Conservation (phyloP, 805 yeast species). For the Schizosaccharomyces japonicus region DNA sequence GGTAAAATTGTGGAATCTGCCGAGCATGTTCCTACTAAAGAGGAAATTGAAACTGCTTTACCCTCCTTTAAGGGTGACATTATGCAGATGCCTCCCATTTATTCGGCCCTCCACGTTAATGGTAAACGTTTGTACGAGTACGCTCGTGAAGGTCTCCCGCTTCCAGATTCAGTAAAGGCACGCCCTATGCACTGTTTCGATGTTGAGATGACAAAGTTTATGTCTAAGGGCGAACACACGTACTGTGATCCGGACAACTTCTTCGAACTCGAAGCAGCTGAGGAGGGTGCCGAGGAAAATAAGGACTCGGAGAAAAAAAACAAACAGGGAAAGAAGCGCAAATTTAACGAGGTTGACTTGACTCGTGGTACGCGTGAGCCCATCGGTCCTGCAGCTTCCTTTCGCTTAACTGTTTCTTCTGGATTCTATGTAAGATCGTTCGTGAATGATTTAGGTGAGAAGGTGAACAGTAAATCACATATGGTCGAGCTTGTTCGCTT, state of each 20-base stretch:
- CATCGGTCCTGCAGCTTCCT: conserved; percentile 28
- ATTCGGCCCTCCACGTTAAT: conserved; percentile 77
- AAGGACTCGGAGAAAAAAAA: conserved; percentile 5
- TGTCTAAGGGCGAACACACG: conserved; percentile 24
- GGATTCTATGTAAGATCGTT: conserved; percentile 87
- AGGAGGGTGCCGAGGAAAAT: conserved; percentile 7
- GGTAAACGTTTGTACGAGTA: conserved; percentile 88
- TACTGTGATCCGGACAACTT: conserved; percentile 22
- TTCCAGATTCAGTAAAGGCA: conserved; percentile 62
- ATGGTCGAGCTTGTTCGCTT: conserved; percentile 63
- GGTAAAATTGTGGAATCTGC: conserved; percentile 52
- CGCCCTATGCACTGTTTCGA: conserved; percentile 42
- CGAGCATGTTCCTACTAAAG: conserved; percentile 29
- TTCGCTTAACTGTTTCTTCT: conserved; percentile 61
- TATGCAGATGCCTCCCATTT: conserved; percentile 76
- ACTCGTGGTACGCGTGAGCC: background rate
- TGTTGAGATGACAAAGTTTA: conserved; percentile 31
- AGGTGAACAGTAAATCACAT: conserved; percentile 57
- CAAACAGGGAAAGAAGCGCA: background rate
- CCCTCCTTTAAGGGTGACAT: conserved; percentile 56
- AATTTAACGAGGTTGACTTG: conserved; percentile 5
- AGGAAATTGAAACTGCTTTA: conserved; percentile 26
- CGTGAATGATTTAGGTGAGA: conserved; percentile 68
- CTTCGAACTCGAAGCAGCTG: conserved; percentile 18
- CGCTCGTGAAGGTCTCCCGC: conserved; percentile 65